Evolutionary conservation across 2,329 filamentous ascomycete species (phyloP), one percentile per base, ranked within the genome.

Genomic region (Madurella fahalii): DNA sequence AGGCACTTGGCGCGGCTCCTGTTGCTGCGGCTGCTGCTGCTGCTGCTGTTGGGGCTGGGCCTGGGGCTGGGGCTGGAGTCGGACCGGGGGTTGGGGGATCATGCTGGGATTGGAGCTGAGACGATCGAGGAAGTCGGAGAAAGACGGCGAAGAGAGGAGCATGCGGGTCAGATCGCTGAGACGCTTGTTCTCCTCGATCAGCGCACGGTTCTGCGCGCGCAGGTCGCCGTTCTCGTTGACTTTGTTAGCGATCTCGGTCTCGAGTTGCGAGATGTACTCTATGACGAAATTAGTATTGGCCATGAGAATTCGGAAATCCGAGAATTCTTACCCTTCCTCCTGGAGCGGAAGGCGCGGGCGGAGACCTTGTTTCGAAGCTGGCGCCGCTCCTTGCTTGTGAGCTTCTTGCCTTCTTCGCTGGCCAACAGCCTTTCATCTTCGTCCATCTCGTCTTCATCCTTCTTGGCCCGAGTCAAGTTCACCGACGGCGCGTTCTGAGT

Each of bases 331-430:
- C 93, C 93, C 81, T 99, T 99, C 80, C 94, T 87, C 65, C 94
- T 82, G n/a, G 92, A 96, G 53, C 94, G 88, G 84, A 99, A 99
- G 49, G 93, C 93, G 63, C 94, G 90, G 59, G 94, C 94, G 41
- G 94, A 99, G 4, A 99, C 94, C 76, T 99, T 99, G 82, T 99
- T 99, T 61, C 94, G 85, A n/a, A 99, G 81, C 73, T 97, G 94
- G 63, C 94, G 86, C 57, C 94, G 86, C 74, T 97, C 92, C 76
- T 97, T 97, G 78, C 90, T 95, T 73, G 86, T 94, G n/a, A 99
- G 82, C 78, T 96, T 96, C 85, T 99, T 99, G 66, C 93, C 94
- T 74, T 96, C 93, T 67, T 99, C 94, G 58, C 91, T 96, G n/a
- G 90, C 90, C 18, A 96, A 79, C 9, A 96, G 79, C 62, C 90